Conservation (phyloP, 73 alveolate genomes). For the Blepharisma stoltei region DNA sequence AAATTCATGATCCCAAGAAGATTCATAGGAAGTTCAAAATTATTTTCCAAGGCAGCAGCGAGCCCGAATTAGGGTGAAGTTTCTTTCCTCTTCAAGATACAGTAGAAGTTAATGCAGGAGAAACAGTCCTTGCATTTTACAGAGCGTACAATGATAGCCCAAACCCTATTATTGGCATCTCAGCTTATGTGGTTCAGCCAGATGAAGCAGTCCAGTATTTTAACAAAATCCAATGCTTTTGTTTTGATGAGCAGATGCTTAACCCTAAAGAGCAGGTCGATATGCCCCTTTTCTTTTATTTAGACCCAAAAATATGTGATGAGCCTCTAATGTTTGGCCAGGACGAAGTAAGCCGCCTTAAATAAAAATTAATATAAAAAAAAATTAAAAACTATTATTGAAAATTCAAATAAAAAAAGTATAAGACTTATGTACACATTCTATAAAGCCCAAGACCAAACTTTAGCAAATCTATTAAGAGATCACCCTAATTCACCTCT, state of each 20-base stretch:
- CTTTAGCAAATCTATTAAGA: slow-evolving; percentile 26
- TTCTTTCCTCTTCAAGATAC: slow-evolving; percentile 53
- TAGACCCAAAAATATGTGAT: slow-evolving; percentile 64
- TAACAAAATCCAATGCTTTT: slow-evolving; percentile 75
- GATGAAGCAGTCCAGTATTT: slow-evolving; percentile 61
- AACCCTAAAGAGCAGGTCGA: slow-evolving; percentile 70
- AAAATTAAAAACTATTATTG: too few species aligned
- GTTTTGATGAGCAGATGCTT: slow-evolving; percentile 71
- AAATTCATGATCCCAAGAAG: slow-evolving; percentile 32
- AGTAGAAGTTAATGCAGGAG: slow-evolving; percentile 67
- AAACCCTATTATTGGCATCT: slow-evolving; percentile 49
- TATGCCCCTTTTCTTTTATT: slow-evolving; percentile 65
- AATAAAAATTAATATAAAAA: too few species aligned
- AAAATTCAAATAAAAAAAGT: too few species aligned
- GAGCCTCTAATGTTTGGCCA: slow-evolving; percentile 44
- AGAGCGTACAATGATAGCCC: slow-evolving; percentile 58
- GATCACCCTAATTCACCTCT: slow-evolving; percentile 22
- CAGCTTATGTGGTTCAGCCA: slow-evolving; percentile 54
- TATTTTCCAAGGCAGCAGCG: slow-evolving; percentile 47
- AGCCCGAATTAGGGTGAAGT: slow-evolving; percentile 71
- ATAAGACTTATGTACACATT: slow-evolving; percentile 29
- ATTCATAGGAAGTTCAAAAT: slow-evolving; percentile 52
- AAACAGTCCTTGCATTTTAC: slow-evolving; percentile 68
- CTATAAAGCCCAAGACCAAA: slow-evolving; percentile 11
- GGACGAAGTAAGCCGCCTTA: slow-evolving; percentile 24